These are phyloP conservation scores for Cinchona pubescens DNA, from an alignment of 257 asterid genomes.

Conservation along the genomic window DNA sequence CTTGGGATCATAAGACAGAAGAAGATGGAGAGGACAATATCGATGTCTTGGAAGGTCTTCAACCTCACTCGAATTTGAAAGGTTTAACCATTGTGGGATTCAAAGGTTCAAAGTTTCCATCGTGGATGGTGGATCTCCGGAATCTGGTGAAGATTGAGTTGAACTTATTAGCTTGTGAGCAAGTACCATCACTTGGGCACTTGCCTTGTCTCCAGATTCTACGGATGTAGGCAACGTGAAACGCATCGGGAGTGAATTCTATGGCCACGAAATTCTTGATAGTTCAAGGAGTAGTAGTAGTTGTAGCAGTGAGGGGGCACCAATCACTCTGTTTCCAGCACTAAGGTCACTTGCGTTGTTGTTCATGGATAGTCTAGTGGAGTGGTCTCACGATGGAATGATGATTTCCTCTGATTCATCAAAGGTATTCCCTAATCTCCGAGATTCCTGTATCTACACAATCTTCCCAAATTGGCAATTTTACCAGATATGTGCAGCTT, in stretches of 20 bases:
- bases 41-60: conserved; percentile 20
- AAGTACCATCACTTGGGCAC: conserved; percentile 25
- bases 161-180: conserved; percentile 1
- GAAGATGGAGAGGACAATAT: not conserved
- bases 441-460: not conserved
- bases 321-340: not conserved
- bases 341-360: not conserved
- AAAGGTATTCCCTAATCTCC: not conserved
- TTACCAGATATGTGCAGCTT: too few species aligned
- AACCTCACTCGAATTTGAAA: conserved; percentile 21
- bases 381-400: not conserved
- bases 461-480: not conserved
- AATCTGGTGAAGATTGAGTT: not conserved
- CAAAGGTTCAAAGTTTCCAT: conserved; percentile 20
- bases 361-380: not conserved
- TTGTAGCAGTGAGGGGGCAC: too few species aligned
- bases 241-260: conserved; percentile 18
- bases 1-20: not conserved
- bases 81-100: conserved; percentile 10
- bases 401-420: not conserved
- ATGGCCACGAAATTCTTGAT: not conserved
- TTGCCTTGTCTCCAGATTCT: conserved; percentile 11
- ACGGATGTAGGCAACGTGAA: conserved; percentile 9
- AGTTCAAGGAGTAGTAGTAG: not conserved
- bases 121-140: conserved; percentile 16